Evolutionary conservation across 441 rosid genomes (phyloP), one percentile per base, ranked within the genome.

Genomic region (Biscutella laevigata): DNA sequence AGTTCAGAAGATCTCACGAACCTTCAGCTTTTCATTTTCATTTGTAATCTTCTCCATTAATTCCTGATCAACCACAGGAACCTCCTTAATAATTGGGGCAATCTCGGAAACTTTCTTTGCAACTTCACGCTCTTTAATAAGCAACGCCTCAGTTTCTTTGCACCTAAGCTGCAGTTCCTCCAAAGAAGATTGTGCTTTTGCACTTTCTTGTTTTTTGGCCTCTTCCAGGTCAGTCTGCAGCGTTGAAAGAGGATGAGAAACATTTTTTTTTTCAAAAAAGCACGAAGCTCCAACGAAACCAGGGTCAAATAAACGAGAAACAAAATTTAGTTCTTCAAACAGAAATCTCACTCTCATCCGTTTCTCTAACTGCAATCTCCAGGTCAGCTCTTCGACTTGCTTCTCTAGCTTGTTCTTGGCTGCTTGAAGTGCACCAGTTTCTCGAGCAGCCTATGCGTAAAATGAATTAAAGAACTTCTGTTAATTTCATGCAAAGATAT

Each of bases 341-440:
- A 43, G 50, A 26, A 62, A 53, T 66, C 69, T 73, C 72, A 89
- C 99, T 82, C 91, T 81, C 72, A 89, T 75, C 46, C 88, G 86
- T 59, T 84, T 89, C 83, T 89, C 99, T 57, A 80, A 70, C 72
- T 83, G 96, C 60, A 87, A 73, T 69, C 86, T 80, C 91, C 87
- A 76, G 62, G 97, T 86, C 70, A 94, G 69, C 45, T 94, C 96
- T 74, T 94, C 94, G 68, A 89, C 97, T 71, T 94, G 91, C 81
- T 89, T 89, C 81, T 87, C 97, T 72, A 89, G 73, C 75, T 84
- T 85, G 70, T 77, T 83, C 69, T 87, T 94, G 64, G 97, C 99
- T 73, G 79, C 99, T 77, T 94, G 95, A 71, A 94, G 94, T 60
- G 97, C 99, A 60, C 99, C 97, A 24, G 97, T 85, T 79, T 94